Evolutionary conservation across 2,329 filamentous ascomycete genomes (phyloP).

Genomic region (Emmonsiellopsis sp.): DNA sequence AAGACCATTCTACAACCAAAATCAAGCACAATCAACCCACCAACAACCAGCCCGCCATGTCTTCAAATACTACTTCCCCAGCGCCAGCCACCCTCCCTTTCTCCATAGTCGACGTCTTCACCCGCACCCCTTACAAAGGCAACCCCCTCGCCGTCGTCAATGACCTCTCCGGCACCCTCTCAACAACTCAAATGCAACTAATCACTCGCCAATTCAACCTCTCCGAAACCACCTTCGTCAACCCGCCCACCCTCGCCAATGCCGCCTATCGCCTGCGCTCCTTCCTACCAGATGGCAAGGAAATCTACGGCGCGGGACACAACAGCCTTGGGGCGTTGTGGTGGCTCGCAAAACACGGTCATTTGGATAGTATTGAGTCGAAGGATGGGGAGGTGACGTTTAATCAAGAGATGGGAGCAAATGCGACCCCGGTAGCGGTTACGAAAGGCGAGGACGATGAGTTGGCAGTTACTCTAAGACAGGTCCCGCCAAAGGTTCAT

Average conservation of each 20-base stretch:
- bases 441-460: not conserved
- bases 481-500: slow-evolving; percentile 5
- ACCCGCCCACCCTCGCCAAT: slow-evolving; percentile 6
- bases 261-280: slow-evolving; percentile 13
- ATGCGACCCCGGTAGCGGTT: slow-evolving; percentile 1
- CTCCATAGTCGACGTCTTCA: slow-evolving; percentile 14
- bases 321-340: slow-evolving; percentile 16
- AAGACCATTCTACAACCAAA: too few species aligned
- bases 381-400: not conserved
- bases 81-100: slow-evolving; percentile 5
- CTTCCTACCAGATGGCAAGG: slow-evolving; percentile 15
- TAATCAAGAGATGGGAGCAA: slow-evolving; percentile 5
- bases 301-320: slow-evolving; percentile 15
- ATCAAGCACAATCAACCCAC: too few species aligned
- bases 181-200: slow-evolving; percentile 13
- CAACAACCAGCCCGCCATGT: too few species aligned
- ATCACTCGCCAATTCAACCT: slow-evolving; percentile 15
- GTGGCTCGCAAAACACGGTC: slow-evolving; percentile 12
- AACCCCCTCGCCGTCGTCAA: slow-evolving; percentile 15
- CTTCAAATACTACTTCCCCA: not conserved
- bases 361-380: not conserved
- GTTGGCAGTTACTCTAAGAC: slow-evolving; percentile 7
- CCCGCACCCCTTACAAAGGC: slow-evolving; percentile 13
- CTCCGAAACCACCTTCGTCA: slow-evolving; percentile 10
- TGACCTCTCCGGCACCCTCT: slow-evolving; percentile 10